Conservation (phyloP, 805 yeast species). For the Cyberlindnera sargentensis region DNA sequence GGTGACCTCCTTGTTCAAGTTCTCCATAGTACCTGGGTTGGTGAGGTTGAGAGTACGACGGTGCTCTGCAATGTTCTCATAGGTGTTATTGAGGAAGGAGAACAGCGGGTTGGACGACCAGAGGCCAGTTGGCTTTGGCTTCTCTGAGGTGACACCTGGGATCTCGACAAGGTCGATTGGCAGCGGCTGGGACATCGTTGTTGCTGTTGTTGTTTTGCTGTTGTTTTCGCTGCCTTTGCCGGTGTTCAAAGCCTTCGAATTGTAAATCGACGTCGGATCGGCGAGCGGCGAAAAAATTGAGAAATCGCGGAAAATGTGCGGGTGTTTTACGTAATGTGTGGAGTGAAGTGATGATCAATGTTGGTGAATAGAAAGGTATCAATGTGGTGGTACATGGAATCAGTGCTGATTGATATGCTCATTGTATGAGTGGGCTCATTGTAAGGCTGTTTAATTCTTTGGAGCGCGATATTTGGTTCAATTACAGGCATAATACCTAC, state of each 20-base stretch:
- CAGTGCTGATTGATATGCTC: too few species aligned
- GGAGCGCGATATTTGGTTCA: too few species aligned
- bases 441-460: too few species aligned
- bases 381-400: too few species aligned
- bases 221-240: background rate
- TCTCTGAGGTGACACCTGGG: conserved; percentile 48
- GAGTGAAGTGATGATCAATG: too few species aligned
- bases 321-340: background rate
- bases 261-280: too few species aligned
- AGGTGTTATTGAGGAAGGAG: conserved; percentile 70
- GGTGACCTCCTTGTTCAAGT: conserved; percentile 86
- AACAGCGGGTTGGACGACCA: conserved; percentile 83
- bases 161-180: conserved; percentile 56
- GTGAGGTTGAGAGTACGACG: conserved; percentile 74
- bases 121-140: conserved; percentile 48
- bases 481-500: too few species aligned
- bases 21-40: conserved; percentile 94
- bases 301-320: background rate
- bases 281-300: too few species aligned
- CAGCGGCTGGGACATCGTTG: conserved; percentile 31
- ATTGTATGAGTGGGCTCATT: too few species aligned
- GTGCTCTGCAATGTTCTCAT: conserved; percentile 65
- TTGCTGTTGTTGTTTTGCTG: background rate
- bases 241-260: background rate
- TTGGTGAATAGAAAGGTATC: too few species aligned